phyloP scores from a whole-genome alignment of 805 yeast species.

The Yamadazyma takamatsuzukensis region DNA sequence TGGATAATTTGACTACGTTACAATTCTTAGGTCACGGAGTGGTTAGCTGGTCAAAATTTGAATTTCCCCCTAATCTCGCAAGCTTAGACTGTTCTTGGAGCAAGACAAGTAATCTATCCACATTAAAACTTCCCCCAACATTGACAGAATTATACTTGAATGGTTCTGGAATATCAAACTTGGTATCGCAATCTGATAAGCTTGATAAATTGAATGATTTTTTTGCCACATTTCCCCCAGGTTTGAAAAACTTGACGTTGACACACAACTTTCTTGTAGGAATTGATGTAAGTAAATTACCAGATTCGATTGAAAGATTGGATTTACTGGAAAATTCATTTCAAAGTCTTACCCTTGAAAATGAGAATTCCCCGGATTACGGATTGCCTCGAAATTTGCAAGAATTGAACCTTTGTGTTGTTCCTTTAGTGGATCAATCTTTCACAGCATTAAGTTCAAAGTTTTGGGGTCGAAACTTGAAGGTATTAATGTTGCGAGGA shows the following conservation, averaged over 20 bases:
- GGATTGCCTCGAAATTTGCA: conserved; percentile 10
- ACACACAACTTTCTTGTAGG: conserved; percentile 25
- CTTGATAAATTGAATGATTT: conserved; percentile 6
- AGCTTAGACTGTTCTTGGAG: conserved; percentile 38
- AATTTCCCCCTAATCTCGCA: conserved; percentile 22
- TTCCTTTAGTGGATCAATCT: no score
- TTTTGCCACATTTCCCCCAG: conserved; percentile 15
- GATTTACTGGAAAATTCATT: conserved; percentile 26
- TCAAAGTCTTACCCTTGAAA: conserved; percentile 6
- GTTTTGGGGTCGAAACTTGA: no score
- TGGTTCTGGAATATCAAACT: conserved; percentile 21
- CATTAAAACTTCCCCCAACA: conserved; percentile 20
- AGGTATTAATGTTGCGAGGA: no score
- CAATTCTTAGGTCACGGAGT: conserved; percentile 32
- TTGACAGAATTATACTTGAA: conserved; percentile 30
- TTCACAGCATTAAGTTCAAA: no score
- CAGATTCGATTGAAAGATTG: conserved; percentile 24
- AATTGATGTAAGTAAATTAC: conserved; percentile 16
- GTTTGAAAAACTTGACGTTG: conserved; percentile 29
- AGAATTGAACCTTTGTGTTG: conserved; percentile 10
- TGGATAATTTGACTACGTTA: conserved; percentile 19
- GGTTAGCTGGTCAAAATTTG: conserved; percentile 22
- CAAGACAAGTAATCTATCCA: conserved; percentile 17
- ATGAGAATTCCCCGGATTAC: neutral
- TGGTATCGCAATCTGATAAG: conserved; percentile 10